phyloP scores from a whole-genome alignment of 768 basidiomycete genomes.

The Termitomyces sp. region DNA sequence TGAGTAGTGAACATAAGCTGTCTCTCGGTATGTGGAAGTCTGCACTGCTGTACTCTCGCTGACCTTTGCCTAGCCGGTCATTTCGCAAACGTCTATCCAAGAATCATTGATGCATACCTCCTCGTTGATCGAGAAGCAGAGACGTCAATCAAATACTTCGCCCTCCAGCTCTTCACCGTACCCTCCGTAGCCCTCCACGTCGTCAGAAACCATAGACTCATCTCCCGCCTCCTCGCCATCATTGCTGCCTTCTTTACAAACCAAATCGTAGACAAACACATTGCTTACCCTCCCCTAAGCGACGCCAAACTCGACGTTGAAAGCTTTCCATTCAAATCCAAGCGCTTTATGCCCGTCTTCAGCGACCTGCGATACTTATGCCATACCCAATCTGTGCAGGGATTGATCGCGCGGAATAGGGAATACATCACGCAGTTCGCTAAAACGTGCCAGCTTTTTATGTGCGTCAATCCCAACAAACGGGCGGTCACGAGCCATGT shows the following conservation, averaged over 20 bases:
- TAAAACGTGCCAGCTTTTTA: conserved; percentile 82
- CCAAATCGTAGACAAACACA: conserved; percentile 73
- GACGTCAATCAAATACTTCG: conserved; percentile 91
- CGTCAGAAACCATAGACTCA: conserved; percentile 67
- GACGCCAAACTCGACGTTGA: conserved; percentile 66
- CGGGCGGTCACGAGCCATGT: conserved; percentile 81
- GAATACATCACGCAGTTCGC: conserved; percentile 70
- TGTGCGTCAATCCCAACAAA: conserved; percentile 89
- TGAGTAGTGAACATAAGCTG: conserved; percentile 72
- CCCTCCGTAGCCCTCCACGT: conserved; percentile 82
- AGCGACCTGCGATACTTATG: conserved; percentile 85
- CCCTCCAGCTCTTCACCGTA: conserved; percentile 89
- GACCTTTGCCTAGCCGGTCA: conserved; percentile 55
- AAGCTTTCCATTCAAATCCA: conserved; percentile 85
- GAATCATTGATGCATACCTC: conserved; percentile 87
- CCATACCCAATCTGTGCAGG: conserved; percentile 76
- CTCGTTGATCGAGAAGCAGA: conserved; percentile 93
- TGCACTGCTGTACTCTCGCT: background rate
- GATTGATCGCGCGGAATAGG: conserved; percentile 66
- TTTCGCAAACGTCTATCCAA: conserved; percentile 82
- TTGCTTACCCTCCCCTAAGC: conserved; percentile 39
- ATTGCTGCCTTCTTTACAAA: conserved; percentile 93
- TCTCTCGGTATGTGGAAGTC: conserved; percentile 60
- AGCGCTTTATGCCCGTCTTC: conserved; percentile 95
- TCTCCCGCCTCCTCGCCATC: conserved; percentile 74